Evolutionary conservation across 129 eudicot genomes (phyloP).

Genomic region (Saussurea involucrata): DNA sequence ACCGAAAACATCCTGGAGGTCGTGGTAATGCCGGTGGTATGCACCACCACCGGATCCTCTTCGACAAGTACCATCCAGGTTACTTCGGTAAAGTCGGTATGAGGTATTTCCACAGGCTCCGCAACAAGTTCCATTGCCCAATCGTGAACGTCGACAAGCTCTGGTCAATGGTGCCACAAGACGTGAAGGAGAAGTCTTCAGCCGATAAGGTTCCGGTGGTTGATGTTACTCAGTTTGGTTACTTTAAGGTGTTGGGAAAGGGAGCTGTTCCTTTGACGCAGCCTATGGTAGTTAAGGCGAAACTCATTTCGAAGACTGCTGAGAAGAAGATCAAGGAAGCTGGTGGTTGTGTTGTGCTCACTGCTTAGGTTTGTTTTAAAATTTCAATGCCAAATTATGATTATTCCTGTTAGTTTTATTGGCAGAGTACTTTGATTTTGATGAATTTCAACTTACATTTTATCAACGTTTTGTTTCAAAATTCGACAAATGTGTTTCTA

Average conservation of each 20-base stretch:
- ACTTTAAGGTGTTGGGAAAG: slow-evolving; percentile 79
- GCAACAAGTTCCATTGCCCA: slow-evolving; percentile 82
- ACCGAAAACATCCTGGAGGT: slow-evolving; percentile 88
- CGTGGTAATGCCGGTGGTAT: slow-evolving; percentile 82
- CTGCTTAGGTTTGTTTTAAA: slow-evolving; percentile 57
- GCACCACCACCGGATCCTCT: slow-evolving; percentile 92
- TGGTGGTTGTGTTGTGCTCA: slow-evolving; percentile 79
- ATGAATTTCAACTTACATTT: slow-evolving; percentile 17
- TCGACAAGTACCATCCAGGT: slow-evolving; percentile 94
- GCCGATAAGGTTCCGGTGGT: slow-evolving; percentile 56
- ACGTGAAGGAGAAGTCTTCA: slow-evolving; percentile 53
- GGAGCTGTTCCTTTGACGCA: slow-evolving; percentile 47
- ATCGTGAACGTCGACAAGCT: slow-evolving; percentile 73
- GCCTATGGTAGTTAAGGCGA: slow-evolving; percentile 75
- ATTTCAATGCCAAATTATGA: neutral
- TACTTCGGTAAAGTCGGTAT: slow-evolving; percentile 91
- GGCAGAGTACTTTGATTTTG: slow-evolving; percentile 20
- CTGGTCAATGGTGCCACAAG: slow-evolving; percentile 84
- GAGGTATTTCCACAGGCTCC: slow-evolving; percentile 76
- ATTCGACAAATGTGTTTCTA: neutral
- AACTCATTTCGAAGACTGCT: slow-evolving; percentile 66
- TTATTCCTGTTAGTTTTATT: slow-evolving; percentile 15
- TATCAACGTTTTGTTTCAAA: slow-evolving; percentile 18
- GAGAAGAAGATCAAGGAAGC: slow-evolving; percentile 90
- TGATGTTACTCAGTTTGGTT: slow-evolving; percentile 75